These are phyloP conservation scores for Penicillium daleae DNA, from an alignment of 495 filamentous ascomycete species.

Conservation along the genomic window DNA sequence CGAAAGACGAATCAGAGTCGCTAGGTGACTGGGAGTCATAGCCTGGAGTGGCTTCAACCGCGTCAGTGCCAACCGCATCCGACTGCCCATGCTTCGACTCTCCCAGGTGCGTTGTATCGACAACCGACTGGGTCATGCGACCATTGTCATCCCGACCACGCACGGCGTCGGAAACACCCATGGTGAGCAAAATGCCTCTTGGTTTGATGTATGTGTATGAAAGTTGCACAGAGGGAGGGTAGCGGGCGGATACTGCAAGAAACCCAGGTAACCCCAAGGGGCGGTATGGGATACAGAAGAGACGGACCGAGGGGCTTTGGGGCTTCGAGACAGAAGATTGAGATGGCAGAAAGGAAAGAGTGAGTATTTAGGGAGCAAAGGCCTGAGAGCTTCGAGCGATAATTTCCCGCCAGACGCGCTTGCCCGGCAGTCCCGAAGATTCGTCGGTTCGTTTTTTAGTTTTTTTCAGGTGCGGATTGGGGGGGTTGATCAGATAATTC, in stretches of 20 bases:
- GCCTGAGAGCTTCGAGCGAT: neutral
- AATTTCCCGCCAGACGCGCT: slow-evolving; percentile 1
- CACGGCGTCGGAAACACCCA: slow-evolving; percentile 6
- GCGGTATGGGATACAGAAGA: neutral
- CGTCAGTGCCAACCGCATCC: neutral
- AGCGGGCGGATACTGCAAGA: slow-evolving; percentile 1
- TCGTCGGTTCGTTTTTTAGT: neutral
- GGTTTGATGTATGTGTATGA: neutral
- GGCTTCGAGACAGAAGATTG: neutral
- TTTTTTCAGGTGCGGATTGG: slow-evolving; percentile 11
- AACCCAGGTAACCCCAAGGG: neutral
- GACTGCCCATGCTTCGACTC: slow-evolving; percentile 11
- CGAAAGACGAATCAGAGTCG: slow-evolving; percentile 7
- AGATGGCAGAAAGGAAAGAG: neutral
- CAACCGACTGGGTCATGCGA: slow-evolving; percentile 6
- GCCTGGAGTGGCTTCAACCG: neutral
- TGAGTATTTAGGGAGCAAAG: neutral
- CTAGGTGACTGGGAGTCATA: neutral
- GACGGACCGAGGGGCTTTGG: neutral
- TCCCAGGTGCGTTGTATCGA: neutral
- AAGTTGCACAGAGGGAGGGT: neutral
- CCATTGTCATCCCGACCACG: slow-evolving; percentile 14
- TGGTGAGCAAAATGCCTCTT: neutral
- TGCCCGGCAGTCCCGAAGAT: slow-evolving; percentile 4
- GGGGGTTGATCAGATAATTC: slow-evolving; percentile 15